Evolutionary conservation across 108 stramenopile species (phyloP).

Genomic region (Cyclotella atomus): DNA sequence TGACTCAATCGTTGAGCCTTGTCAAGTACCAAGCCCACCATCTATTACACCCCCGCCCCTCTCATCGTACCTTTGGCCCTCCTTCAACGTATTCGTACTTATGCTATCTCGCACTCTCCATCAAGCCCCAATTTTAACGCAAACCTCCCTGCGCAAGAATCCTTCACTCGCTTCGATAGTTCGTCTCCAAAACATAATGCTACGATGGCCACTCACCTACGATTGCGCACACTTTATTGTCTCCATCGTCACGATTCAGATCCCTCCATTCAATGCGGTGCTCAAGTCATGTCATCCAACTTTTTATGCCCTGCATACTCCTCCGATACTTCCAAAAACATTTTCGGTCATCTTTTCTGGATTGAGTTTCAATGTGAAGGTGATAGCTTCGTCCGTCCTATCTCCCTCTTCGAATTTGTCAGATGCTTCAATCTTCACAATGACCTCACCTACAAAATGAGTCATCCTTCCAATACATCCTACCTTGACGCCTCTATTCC

Average conservation of each 20-base stretch:
- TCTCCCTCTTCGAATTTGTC: constrained; percentile 23
- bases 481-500: not conserved
- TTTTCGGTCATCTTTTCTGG: constrained; percentile 12
- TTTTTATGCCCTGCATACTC: too few species aligned
- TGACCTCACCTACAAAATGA: not conserved
- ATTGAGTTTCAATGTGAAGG: not conserved
- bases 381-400: constrained; percentile 1
- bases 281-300: not conserved
- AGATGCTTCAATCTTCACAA: not conserved
- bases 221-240: too few species aligned
- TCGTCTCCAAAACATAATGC: too few species aligned
- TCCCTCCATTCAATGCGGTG: not conserved
- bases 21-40: not conserved
- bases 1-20: not conserved
- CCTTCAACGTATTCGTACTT: not conserved
- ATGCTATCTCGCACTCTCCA: not conserved
- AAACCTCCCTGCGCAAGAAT: not conserved
- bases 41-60: not conserved
- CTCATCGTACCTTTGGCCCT: not conserved
- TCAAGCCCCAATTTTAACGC: not conserved
- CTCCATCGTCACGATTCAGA: not conserved
- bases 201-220: too few species aligned
- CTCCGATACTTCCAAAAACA: not conserved
- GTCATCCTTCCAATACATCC: not conserved
- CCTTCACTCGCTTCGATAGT: too few species aligned